Evolutionary conservation across 352 stramenopile species (phyloP), one percentile per base, ranked within the genome.

Genomic region (Globisporangium alternatum): DNA sequence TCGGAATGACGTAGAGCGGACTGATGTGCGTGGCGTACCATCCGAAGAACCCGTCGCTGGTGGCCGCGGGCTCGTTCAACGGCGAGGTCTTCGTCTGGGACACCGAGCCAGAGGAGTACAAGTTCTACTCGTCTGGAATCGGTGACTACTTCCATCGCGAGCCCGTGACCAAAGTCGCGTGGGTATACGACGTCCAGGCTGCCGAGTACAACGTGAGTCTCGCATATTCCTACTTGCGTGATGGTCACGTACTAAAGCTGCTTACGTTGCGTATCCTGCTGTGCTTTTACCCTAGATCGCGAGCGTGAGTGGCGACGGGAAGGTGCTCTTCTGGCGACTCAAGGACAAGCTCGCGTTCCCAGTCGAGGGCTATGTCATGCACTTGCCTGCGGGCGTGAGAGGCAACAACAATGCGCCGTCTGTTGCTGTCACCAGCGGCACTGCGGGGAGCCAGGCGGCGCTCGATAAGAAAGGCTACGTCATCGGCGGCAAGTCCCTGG

Each of bases 121-220:
- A 76, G 10, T 83, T 92, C 54, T 81, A 79, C 13, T 79, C 81
- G 37, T 94, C 88, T 0, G 78, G 80, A 6, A 96, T 97, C 22
- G 86, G 86, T n/a, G 89, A 97, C 61, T 93, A 94, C 62, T 95
- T 92, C 64, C 89, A 96, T 64, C 79, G 88, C 43, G 87, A 97
- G 64, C 88, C 88, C 1, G 81, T 97, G 15, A 89, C 87, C 25
- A 87, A 91, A 62, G 79, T 96, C 33, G 71, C 80, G 7, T 96
- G 84, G 75, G 80, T 96, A 35, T 94, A 89, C 53, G 83, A 94
- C 52, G 71, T 86, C 35, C 78, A 80, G 62, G 74, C 69, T n/a
- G 71, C 72, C 12, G 80, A 94, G 25, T 92, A 94, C 71, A 90
- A 92, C 56, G 80, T 89, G 69, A 49, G 52, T 15, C 3, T 43